Conservation (phyloP, 208 protist genomes). For the Acanthamoeba castellanii region DNA sequence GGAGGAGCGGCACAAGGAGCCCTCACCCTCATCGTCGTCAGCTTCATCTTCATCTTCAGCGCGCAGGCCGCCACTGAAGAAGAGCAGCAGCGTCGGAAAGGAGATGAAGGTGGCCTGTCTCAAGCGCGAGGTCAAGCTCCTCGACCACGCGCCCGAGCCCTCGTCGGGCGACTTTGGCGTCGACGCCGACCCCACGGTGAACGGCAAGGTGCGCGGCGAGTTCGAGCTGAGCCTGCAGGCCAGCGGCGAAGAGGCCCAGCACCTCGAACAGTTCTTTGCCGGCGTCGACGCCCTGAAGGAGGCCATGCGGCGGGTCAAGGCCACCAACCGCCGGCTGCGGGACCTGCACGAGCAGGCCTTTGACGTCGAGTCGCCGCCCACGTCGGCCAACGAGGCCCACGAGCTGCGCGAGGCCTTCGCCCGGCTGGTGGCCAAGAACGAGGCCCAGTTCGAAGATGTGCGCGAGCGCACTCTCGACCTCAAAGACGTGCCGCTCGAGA, state of each 20-base stretch:
- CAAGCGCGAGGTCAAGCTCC: background rate
- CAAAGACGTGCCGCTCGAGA: background rate
- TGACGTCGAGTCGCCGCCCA: background rate
- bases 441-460: background rate
- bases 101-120: background rate
- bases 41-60: too few relatives aligned
- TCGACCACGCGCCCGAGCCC: background rate
- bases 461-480: background rate
- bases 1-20: background rate
- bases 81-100: too few relatives aligned
- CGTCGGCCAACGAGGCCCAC: background rate
- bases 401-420: background rate
- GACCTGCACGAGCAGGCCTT: background rate
- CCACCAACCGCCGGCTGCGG: background rate
- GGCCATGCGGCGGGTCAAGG: slow-evolving; percentile 4
- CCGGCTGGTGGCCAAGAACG: background rate
- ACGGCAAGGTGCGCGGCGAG: background rate
- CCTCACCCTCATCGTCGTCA: too few relatives aligned
- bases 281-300: slow-evolving; percentile 1
- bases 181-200: background rate
- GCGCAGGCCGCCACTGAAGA: too few relatives aligned
- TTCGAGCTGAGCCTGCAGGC: slow-evolving; percentile 32
- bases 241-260: background rate
- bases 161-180: background rate
- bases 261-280: background rate